Evolutionary conservation across 345 rosid species (phyloP).

Genomic region (Moringa oleifera): DNA sequence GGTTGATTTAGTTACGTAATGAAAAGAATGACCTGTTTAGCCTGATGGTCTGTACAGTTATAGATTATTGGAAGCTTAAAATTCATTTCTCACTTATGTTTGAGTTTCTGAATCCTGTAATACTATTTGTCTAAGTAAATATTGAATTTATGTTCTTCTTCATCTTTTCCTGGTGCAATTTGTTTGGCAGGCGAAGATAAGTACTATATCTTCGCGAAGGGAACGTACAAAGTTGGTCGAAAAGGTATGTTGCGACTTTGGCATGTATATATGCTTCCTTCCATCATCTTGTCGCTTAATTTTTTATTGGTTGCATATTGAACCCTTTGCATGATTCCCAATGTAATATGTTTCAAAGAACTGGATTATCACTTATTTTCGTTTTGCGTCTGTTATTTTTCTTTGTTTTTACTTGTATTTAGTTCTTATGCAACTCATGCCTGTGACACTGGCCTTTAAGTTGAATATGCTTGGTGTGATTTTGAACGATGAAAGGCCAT

Average conservation of each 20-base stretch:
- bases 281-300: background rate
- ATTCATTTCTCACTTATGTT: background rate
- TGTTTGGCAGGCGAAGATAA: conserved; percentile 52
- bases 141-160: background rate
- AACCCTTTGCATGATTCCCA: too few species aligned
- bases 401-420: background rate
- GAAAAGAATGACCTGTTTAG: too few species aligned
- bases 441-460: too few species aligned
- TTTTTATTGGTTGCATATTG: background rate
- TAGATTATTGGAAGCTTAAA: too few species aligned
- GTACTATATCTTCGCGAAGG: conserved; percentile 58
- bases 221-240: conserved; percentile 69
- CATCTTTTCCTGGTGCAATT: background rate
- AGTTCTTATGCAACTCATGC: background rate
- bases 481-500: too few species aligned
- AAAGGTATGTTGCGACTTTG: conserved; percentile 38
- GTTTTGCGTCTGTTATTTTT: background rate
- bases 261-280: background rate
- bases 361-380: background rate
- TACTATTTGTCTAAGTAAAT: too few species aligned
- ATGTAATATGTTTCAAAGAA: background rate
- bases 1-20: too few species aligned
- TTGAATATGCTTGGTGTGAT: too few species aligned
- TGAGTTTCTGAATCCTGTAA: background rate
- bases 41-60: too few species aligned